Base-by-base conservation (phyloP, 1,284 basidiomycete genomes). In the Cryptococcus sp. region DNA sequence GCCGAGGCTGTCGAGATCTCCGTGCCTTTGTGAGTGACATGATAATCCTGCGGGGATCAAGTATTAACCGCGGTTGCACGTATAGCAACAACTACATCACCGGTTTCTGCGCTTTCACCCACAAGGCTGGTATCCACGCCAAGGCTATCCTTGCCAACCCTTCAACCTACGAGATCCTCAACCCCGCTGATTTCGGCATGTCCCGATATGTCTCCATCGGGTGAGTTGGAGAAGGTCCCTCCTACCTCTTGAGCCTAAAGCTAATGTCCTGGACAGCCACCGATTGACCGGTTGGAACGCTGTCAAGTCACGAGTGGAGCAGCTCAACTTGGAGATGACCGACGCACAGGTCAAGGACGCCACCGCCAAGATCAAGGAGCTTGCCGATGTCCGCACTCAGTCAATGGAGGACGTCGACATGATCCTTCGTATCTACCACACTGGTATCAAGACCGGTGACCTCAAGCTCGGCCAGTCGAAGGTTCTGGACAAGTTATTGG, bases 111-210 rank as follows among this genome's bases (percentile, higher is more conserved):
- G 96, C 96, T 19, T 99, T 99, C 83, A 99, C 96, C 25, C 96
- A 99, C 88, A 99, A 99, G 88, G 96, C 96, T 35, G 96, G 96
- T 80, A 99, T 99, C 70, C 96, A 99, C 80, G 96, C 96, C 82
- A 99, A 99, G 85, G 96, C 96, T 45, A 99, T 99, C 80, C 86
- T 99, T 57, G 98, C 98, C 83, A 99, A 99, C 85, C 96, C 96
- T 1, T 92, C 90, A 72, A 99, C 96, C 11, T 99, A 99, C 72
- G 82, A 82, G 76, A 82, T 82, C 59, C 80, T 84, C 62, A 96
- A 90, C 87, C 96, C 92, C 50, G 92, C 95, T 79, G 95, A 99
- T 83, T 99, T 99, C 76, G 95, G 95, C 70, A 86, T 99, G 78
- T 93, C 89, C 25, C 88, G 96, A 74, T 99, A 99, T 78, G 95